Base-by-base conservation (phyloP, 495 filamentous ascomycete species). In the Daldinia vernicosa region DNA sequence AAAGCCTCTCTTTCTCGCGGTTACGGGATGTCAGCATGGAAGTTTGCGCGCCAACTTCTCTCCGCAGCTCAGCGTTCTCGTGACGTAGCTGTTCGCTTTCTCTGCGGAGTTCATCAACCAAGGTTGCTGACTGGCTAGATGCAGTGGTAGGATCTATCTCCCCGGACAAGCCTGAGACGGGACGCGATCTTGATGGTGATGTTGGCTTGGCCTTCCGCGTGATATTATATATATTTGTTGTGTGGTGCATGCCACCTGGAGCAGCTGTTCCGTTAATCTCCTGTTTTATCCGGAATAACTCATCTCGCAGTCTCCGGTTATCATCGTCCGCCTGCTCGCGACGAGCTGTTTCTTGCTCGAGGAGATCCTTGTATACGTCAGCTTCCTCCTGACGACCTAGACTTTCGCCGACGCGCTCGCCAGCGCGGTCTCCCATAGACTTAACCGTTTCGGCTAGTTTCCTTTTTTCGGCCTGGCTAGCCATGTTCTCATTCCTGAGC, bases 21-120 rank as follows among this genome's bases (percentile, higher is more conserved):
- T 98, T 97, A 6, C 95, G 87, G 33, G 95, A 97, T 4, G 96
- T 98, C 7, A 99, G 88, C 95, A 98, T 99, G 0, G 94, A 97
- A 0, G 94, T 96, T 78, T 99, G 95, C 11, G 96, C 95, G 63
- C 93, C 92, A 28, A 98, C 91, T 77, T 98, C 94, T 52, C 94
- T 90, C 35, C 93, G 88, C 15, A 99, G 82, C 75, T 97, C 94
- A 12, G 93, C 93, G 72, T 98, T 98, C 76, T 98, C 95, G 69
- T 94, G 92, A 54, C 92, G 90, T 28, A 98, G 83, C 66, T 95
- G 89, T 52, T 93, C 91, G 47, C 88, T 84, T 72, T 95, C 92
- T 11, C 80, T 77, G 6, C 82, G 80, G 24, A 88, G 80, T 8
- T 88, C 85, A 14, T 88, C 86, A 6, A 95, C 88, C 32, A 96